Evolutionary conservation across 2,329 filamentous ascomycete species (phyloP).

Genomic region (Fulvia fulva): DNA sequence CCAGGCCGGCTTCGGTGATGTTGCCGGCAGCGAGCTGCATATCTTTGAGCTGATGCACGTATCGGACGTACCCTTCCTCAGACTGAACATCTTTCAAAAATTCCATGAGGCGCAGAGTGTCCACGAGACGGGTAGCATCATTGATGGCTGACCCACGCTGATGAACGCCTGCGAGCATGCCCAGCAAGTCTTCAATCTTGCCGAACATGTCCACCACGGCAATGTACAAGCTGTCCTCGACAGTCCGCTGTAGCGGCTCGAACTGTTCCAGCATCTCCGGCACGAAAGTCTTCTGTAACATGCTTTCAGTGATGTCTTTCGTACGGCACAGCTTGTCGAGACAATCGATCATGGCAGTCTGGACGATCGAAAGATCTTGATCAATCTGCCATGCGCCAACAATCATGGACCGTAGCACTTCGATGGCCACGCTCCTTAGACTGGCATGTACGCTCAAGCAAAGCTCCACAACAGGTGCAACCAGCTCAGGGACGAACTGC

Average conservation of each 20-base stretch:
- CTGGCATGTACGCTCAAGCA: conserved; percentile 95
- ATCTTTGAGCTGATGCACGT: conserved; percentile 84
- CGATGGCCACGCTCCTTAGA: conserved; percentile 80
- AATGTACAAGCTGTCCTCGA: conserved; percentile 68
- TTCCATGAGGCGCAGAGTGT: conserved; percentile 87
- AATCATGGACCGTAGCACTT: conserved; percentile 96
- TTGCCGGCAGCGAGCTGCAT: conserved; percentile 74
- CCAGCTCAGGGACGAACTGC: conserved; percentile 90
- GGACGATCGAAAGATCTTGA: conserved; percentile 83
- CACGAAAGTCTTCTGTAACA: conserved; percentile 89
- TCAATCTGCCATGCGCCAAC: conserved; percentile 96
- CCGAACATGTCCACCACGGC: conserved; percentile 75
- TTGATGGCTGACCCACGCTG: conserved; percentile 59
- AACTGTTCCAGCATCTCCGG: conserved; percentile 80
- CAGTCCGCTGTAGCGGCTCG: conserved; percentile 60
- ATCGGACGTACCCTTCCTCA: conserved; percentile 92
- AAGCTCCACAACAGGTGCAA: conserved; percentile 86
- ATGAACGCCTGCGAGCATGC: conserved; percentile 85
- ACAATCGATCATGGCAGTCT: conserved; percentile 95
- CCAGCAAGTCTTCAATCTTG: conserved; percentile 85
- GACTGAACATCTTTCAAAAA: conserved; percentile 96
- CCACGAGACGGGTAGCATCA: conserved; percentile 79
- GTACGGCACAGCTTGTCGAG: conserved; percentile 81
- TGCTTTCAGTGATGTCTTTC: conserved; percentile 76
- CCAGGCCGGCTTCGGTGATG: conserved; percentile 81